A percentile compares a stretch with the other conserved stretches of the same genome.
phyloP scores from a whole-genome alignment of 2,329 filamentous ascomycete genomes.

The Trichoderma cornu-damae region DNA sequence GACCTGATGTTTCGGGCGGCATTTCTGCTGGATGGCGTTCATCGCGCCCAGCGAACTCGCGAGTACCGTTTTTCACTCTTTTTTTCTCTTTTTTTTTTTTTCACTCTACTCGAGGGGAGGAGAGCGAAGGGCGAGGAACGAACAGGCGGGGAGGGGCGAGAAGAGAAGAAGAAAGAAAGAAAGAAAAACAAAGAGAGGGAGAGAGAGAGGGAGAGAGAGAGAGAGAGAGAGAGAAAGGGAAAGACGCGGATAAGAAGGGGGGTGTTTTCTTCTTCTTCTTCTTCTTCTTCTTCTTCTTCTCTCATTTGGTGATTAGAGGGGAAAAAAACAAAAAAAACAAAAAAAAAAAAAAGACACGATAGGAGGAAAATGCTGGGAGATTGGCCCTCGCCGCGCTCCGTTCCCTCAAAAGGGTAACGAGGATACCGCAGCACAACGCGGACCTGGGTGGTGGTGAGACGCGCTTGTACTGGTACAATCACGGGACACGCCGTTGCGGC shows the following conservation, averaged over 20 bases:
- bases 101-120: background rate
- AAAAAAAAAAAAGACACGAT: slow-evolving; percentile 11
- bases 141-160: background rate
- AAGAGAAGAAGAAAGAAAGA: background rate
- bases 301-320: background rate
- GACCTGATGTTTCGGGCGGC: slow-evolving; percentile 93
- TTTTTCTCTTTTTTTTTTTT: background rate
- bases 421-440: background rate
- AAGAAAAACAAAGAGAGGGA: no score
- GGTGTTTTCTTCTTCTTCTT: background rate
- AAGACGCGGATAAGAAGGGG: no score
- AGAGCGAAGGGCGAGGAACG: slow-evolving; percentile 10
- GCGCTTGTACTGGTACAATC: background rate
- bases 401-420: slow-evolving; percentile 7
- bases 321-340: background rate
- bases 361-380: slow-evolving; percentile 16
- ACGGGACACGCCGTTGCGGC: background rate
- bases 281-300: background rate
- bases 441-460: no score
- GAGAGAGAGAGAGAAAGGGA: no score
- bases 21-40: slow-evolving; percentile 62
- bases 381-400: slow-evolving; percentile 15
- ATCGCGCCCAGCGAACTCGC: slow-evolving; percentile 35
- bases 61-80: background rate
- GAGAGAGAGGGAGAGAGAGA: background rate